These are phyloP conservation scores for Paecilomyces dactylethromorphus DNA, from an alignment of 2,329 filamentous ascomycete genomes.

Conservation along the genomic window DNA sequence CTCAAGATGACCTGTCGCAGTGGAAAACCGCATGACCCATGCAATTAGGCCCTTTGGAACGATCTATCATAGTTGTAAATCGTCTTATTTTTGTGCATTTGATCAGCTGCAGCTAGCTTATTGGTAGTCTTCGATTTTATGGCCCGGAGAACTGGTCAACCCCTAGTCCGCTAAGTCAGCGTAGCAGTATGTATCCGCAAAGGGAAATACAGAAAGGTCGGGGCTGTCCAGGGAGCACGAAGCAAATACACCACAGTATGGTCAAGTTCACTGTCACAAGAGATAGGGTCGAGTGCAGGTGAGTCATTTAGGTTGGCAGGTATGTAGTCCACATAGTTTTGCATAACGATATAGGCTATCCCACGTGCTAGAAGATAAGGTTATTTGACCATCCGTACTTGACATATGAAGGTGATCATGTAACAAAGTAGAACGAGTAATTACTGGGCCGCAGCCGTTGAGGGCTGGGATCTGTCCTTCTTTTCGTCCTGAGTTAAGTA, in stretches of 20 bases:
- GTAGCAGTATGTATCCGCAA: not conserved
- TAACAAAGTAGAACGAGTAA: too few species aligned
- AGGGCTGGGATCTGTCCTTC: too few species aligned
- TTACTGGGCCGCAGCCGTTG: too few species aligned
- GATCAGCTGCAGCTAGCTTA: not conserved
- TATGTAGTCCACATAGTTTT: not conserved
- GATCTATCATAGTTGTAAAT: not conserved
- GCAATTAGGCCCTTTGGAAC: not conserved
- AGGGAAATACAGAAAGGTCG: not conserved
- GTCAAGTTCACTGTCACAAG: too few species aligned
- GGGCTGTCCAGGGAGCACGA: not conserved
- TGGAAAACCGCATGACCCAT: not conserved
- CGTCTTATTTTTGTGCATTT: not conserved
- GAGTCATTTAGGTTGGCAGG: not conserved
- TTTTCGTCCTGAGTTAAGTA: too few species aligned
- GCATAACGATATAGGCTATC: not conserved
- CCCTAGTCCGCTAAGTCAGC: not conserved
- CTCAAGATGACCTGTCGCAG: not conserved
- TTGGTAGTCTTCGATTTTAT: not conserved
- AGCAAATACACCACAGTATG: too few species aligned
- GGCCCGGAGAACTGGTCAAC: not conserved
- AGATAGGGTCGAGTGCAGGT: not conserved
- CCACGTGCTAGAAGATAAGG: not conserved
- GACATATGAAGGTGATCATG: too few species aligned
- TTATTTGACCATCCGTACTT: not conserved